phyloP scores from a whole-genome alignment of 495 filamentous ascomycete genomes.

The Monascus purpureus region DNA sequence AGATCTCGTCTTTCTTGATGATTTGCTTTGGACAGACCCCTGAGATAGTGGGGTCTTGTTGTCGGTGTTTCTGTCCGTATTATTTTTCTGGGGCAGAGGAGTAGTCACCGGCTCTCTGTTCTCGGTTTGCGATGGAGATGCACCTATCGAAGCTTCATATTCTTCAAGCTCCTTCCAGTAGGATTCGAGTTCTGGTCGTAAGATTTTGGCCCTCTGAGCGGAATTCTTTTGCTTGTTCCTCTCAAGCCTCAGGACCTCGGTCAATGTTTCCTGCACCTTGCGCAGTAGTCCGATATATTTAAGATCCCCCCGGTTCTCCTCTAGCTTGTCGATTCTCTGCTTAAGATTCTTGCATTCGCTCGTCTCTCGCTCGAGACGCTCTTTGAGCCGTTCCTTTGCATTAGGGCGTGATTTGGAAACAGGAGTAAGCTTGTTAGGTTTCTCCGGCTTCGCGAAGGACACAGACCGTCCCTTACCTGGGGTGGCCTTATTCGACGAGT shows the following conservation, averaged over 20 bases:
- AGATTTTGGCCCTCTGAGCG: background rate
- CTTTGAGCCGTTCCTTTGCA: background rate
- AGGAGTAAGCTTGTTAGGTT: background rate
- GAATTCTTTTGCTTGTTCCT: background rate
- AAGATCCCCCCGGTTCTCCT: constrained; percentile 1
- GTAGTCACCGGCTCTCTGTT: no score
- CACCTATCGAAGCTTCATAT: constrained; percentile 2
- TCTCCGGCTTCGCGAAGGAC: background rate
- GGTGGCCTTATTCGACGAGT: no score
- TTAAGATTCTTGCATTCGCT: constrained; percentile 1
- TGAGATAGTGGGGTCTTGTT: no score
- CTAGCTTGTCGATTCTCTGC: constrained; percentile 4
- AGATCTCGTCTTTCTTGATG: background rate
- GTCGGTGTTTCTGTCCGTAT: background rate
- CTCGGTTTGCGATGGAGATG: background rate
- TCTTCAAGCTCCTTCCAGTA: constrained; percentile 5
- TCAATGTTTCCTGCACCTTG: constrained; percentile 1
- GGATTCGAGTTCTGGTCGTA: background rate
- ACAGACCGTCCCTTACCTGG: background rate
- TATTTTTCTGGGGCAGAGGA: no score
- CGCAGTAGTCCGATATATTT: constrained; percentile 3
- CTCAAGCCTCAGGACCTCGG: background rate
- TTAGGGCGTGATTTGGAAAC: background rate
- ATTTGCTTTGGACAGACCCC: background rate
- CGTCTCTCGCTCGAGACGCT: constrained; percentile 3